Base-by-base conservation (phyloP, 768 basidiomycete genomes). In the Tubosaeta sp. region DNA sequence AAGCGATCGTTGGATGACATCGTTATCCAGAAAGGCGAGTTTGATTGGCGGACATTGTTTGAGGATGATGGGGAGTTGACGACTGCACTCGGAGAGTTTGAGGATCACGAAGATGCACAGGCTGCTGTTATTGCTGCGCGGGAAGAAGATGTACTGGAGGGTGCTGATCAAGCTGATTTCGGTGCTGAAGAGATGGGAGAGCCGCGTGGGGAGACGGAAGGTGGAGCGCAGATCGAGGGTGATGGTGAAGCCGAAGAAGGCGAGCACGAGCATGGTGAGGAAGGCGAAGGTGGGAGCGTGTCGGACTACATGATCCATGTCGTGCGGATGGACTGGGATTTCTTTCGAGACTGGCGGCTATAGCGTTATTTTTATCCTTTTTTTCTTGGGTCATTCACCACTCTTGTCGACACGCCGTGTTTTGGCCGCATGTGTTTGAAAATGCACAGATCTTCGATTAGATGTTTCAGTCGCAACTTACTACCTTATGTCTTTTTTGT, bases 21-120 rank as follows among this genome's bases (percentile, higher is more conserved):
- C 45, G 92, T 97, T 59, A 96, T 97, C 50, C 91, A 94, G 64
- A 84, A 83, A 61, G 94, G 94, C 41, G 90, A 88, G 66, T 97
- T 97, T 62, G 93, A 96, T 68, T 95, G 94, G 94, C 82, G 91
- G 44, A 78, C 86, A 35, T 72, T 95, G 54, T 82, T 96, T 61
- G 77, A 75, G 34, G 87, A 87, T 50, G 73, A 72, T 22, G 65
- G 64, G 29, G 86, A 80, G 12, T 67, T 90, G 61, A 83, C 87
- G 9, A 80, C 73, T 46, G 93, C 89, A 0, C 70, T 97, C 5
- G 93, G 83, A 7, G 84, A 90, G 48, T 87, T 87, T 46, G 94
- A 95, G 59, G 94, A 97, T 62, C 80, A 73, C 12, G 94, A 94
- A 64, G 94, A 97, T 63, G 85, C 82, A 1, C 78, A 78, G 56